A percentile compares a stretch with the other conserved stretches of the same genome.
These are phyloP conservation scores for Colletotrichum orchidophilum DNA, from an alignment of 2,329 filamentous ascomycete genomes.

Conservation along the genomic window DNA sequence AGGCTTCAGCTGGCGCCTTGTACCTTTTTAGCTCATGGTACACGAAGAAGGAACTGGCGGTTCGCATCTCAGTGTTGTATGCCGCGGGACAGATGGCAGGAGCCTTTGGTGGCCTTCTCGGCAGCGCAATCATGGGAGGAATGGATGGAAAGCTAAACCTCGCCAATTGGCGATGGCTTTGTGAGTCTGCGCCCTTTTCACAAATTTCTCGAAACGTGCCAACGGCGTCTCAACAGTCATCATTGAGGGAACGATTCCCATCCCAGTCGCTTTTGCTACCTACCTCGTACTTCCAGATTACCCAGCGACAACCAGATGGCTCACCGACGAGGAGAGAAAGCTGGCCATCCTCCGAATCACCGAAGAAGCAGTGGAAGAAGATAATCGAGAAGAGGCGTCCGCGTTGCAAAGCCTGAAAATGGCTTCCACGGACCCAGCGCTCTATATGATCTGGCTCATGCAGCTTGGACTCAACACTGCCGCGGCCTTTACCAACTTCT, in stretches of 20 bases:
- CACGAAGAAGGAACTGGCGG: not conserved
- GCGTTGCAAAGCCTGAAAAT: constrained; percentile 11
- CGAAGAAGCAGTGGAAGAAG: not conserved
- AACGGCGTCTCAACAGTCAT: not conserved
- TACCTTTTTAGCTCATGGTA: not conserved
- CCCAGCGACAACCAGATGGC: not conserved
- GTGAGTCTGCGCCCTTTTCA: not conserved
- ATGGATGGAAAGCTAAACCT: constrained; percentile 39
- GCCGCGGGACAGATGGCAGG: constrained; percentile 36
- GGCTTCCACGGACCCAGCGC: constrained; percentile 8
- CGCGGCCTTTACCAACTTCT: constrained; percentile 39
- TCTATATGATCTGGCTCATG: constrained; percentile 22
- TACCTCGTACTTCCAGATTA: not conserved
- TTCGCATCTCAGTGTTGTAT: constrained; percentile 47
- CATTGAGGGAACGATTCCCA: not conserved
- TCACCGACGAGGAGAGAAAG: not conserved
- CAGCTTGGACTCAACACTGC: constrained; percentile 17
- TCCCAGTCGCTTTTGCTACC: not conserved
- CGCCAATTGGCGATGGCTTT: constrained; percentile 82
- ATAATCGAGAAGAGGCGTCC: not conserved
- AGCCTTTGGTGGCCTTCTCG: constrained; percentile 41
- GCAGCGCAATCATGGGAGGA: constrained; percentile 37
- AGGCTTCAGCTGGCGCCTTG: not conserved
- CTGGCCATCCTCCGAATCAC: not conserved
- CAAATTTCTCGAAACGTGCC: too few relatives aligned